Conservation (phyloP, 2,329 filamentous ascomycete genomes). For the Botrytis byssoidea region DNA sequence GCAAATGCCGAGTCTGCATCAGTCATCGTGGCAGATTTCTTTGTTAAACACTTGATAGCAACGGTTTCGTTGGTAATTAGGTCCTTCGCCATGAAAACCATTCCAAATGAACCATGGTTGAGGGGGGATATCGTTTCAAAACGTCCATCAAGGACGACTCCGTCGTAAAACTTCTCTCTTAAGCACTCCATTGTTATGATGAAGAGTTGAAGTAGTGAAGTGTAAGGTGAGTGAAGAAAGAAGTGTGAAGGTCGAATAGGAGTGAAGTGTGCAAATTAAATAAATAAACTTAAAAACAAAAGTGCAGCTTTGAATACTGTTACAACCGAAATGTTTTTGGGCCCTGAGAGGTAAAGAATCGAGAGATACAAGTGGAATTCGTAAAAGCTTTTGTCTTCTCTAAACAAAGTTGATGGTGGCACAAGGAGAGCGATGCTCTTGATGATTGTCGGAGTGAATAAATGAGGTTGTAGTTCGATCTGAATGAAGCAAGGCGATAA, state of each 20-base stretch:
- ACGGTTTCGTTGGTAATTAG: conserved; percentile 73
- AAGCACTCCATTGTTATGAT: conserved; percentile 72
- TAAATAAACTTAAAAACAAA: conserved; percentile 26
- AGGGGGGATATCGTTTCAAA: conserved; percentile 90
- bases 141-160: conserved; percentile 80
- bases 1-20: conserved; percentile 56
- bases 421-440: conserved; percentile 35
- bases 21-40: conserved; percentile 62
- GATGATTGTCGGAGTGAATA: conserved; percentile 29
- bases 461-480: conserved; percentile 26
- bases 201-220: conserved; percentile 22
- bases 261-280: conserved; percentile 29
- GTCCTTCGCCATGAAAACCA: conserved; percentile 94
- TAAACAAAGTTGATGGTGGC: conserved; percentile 38
- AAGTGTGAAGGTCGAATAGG: conserved; percentile 21
- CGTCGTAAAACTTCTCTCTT: conserved; percentile 75
- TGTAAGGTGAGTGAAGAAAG: conserved; percentile 8
- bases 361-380: conserved; percentile 33
- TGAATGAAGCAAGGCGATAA: conserved; percentile 21
- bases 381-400: conserved; percentile 41
- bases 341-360: conserved; percentile 28
- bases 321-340: conserved; percentile 39
- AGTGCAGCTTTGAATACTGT: conserved; percentile 32
- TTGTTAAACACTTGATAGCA: conserved; percentile 95
- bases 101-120: conserved; percentile 97